These are phyloP conservation scores for Cyclostephanos invisitatus DNA, from an alignment of 108 stramenopile genomes.

Conservation along the genomic window DNA sequence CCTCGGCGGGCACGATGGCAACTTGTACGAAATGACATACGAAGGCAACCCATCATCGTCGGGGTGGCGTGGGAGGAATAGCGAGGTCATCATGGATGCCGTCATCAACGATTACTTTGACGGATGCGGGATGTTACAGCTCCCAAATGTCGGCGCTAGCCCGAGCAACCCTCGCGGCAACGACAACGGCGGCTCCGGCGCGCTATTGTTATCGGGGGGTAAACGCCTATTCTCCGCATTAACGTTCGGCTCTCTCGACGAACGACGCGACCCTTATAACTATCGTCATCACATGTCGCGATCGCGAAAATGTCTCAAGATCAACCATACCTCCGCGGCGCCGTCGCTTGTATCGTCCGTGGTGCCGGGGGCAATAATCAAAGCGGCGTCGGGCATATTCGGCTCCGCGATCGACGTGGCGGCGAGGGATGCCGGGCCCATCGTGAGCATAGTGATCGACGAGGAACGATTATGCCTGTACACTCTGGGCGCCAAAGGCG, in stretches of 20 bases:
- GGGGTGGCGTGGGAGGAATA: not conserved
- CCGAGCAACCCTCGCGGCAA: not conserved
- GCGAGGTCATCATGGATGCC: constrained; percentile 18
- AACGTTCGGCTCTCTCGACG: constrained; percentile 45
- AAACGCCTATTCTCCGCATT: constrained; percentile 59
- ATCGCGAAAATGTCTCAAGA: constrained; percentile 79
- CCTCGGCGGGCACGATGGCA: constrained; percentile 94
- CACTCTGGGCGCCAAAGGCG: constrained; percentile 71
- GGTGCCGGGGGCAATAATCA: constrained; percentile 64
- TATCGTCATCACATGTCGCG: constrained; percentile 15
- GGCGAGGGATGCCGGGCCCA: constrained; percentile 64
- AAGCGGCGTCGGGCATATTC: constrained; percentile 51
- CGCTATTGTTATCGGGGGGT: constrained; percentile 41
- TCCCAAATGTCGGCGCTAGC: not conserved
- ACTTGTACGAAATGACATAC: constrained; percentile 91
- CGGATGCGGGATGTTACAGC: constrained; percentile 28
- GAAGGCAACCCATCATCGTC: constrained; percentile 39
- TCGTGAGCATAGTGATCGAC: constrained; percentile 70
- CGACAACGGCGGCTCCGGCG: not conserved
- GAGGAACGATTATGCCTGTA: constrained; percentile 74
- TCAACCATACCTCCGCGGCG: constrained; percentile 66
- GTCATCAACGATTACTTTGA: constrained; percentile 51
- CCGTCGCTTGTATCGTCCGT: constrained; percentile 47
- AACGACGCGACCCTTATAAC: not conserved
- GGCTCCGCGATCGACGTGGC: constrained; percentile 55